phyloP scores from a whole-genome alignment of 1,139 yeast species.

The Pichiaceae sp. region DNA sequence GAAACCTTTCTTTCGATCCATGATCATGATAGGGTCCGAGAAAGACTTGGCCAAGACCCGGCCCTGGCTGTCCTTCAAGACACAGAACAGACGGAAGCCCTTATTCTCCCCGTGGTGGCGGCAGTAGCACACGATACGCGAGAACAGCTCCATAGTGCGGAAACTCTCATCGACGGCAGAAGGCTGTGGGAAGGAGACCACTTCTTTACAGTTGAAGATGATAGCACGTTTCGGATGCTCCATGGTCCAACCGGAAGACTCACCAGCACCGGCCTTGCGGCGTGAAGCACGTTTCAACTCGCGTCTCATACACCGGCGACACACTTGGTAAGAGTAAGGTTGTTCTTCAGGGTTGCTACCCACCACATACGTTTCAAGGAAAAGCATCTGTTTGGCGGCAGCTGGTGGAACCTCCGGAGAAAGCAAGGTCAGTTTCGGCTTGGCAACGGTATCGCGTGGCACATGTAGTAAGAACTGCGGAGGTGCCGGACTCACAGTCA shows the following conservation, averaged over 20 bases:
- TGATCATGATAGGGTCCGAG: slow-evolving; percentile 73
- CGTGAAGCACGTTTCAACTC: slow-evolving; percentile 91
- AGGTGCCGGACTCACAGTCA: slow-evolving; percentile 67
- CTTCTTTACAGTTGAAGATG: slow-evolving; percentile 84
- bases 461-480: slow-evolving; percentile 62
- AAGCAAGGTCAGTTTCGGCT: slow-evolving; percentile 67
- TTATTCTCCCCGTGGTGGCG: slow-evolving; percentile 82
- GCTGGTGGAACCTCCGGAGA: slow-evolving; percentile 37
- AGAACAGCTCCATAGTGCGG: slow-evolving; percentile 61
- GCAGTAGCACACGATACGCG: slow-evolving; percentile 90
- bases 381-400: slow-evolving; percentile 45
- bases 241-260: slow-evolving; percentile 70
- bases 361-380: slow-evolving; percentile 59
- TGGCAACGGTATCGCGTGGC: slow-evolving; percentile 81
- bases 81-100: slow-evolving; percentile 72
- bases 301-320: slow-evolving; percentile 81
- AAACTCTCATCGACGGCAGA: slow-evolving; percentile 25
- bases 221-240: slow-evolving; percentile 70
- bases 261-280: slow-evolving; percentile 59
- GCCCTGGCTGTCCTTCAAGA: slow-evolving; percentile 53
- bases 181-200: slow-evolving; percentile 67
- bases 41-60: slow-evolving; percentile 64
- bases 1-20: slow-evolving; percentile 76
- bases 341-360: slow-evolving; percentile 26
- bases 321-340: slow-evolving; percentile 50